These are phyloP conservation scores for Lyophyllum decastes DNA, from an alignment of 768 basidiomycete species.

Conservation along the genomic window DNA sequence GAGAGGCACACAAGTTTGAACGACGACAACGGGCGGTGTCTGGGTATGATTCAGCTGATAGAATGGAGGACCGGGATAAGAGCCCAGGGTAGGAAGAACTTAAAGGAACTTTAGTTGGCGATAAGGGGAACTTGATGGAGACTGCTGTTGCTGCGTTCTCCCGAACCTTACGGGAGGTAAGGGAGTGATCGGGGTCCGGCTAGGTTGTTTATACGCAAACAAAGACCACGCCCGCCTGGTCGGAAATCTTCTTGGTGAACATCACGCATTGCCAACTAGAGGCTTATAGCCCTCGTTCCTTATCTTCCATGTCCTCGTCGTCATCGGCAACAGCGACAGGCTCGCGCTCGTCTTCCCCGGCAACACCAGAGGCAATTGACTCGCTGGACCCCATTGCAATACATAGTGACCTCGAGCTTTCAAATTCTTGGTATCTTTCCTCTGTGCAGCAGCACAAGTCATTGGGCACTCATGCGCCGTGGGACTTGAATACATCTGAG, in stretches of 20 bases:
- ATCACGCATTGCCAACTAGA: not conserved
- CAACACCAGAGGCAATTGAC: constrained; percentile 67
- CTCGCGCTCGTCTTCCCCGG: constrained; percentile 74
- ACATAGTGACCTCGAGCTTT: constrained; percentile 46
- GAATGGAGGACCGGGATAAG: not conserved
- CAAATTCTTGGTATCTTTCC: constrained; percentile 60
- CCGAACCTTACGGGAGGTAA: not conserved
- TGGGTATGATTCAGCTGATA: not conserved
- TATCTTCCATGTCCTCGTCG: constrained; percentile 55
- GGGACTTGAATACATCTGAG: constrained; percentile 43
- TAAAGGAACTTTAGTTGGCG: not conserved
- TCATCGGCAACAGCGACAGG: constrained; percentile 53
- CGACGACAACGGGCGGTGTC: not conserved
- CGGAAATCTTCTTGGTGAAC: constrained; percentile 7
- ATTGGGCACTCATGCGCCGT: constrained; percentile 36
- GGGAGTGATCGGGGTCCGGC: constrained; percentile 10
- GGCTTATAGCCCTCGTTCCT: not conserved
- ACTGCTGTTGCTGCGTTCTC: not conserved
- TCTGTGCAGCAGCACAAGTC: constrained; percentile 41
- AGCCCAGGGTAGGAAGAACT: not conserved
- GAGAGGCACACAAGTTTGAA: not conserved
- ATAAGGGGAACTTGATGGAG: not conserved
- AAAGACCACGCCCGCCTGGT: constrained; percentile 10
- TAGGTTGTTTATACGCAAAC: constrained; percentile 4
- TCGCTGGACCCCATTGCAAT: constrained; percentile 49